phyloP scores from a whole-genome alignment of 352 stramenopile genomes.

The Phytophthora parvispora region DNA sequence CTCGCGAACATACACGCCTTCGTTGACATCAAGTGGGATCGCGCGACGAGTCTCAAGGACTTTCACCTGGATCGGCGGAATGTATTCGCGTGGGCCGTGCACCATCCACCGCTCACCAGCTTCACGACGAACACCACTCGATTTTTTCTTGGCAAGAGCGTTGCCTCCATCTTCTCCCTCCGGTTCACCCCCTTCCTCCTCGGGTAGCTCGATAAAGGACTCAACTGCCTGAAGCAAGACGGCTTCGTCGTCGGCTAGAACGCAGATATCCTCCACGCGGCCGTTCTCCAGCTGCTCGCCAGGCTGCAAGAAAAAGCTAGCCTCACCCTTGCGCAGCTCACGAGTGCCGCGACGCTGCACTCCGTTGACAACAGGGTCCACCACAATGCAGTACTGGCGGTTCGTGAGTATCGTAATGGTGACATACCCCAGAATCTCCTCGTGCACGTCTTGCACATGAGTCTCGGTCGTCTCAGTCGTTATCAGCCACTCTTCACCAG shows the following conservation, averaged over 20 bases:
- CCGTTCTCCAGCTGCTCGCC: constrained; percentile 69
- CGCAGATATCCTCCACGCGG: constrained; percentile 71
- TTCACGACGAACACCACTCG: constrained; percentile 48
- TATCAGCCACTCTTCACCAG: constrained; percentile 85
- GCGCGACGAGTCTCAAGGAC: constrained; percentile 82
- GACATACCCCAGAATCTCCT: constrained; percentile 74
- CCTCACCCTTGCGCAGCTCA: constrained; percentile 78
- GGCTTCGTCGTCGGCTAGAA: constrained; percentile 83
- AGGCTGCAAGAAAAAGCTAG: constrained; percentile 79
- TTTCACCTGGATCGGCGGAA: constrained; percentile 80
- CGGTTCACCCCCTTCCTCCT: constrained; percentile 19
- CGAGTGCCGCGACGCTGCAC: constrained; percentile 79
- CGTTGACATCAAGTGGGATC: constrained; percentile 82
- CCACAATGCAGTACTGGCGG: constrained; percentile 85
- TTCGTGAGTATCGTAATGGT: constrained; percentile 78
- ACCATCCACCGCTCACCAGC: constrained; percentile 87
- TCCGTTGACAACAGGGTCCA: constrained; percentile 74
- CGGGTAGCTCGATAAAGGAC: constrained; percentile 56
- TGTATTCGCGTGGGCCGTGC: constrained; percentile 82
- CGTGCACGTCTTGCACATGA: constrained; percentile 83
- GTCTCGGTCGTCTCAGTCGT: constrained; percentile 78
- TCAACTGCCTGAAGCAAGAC: constrained; percentile 82
- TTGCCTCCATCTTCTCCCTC: constrained; percentile 27
- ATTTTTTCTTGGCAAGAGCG: constrained; percentile 18
- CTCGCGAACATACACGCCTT: constrained; percentile 86